Percentiles rank a stretch among this genome's conserved stretches.
These are phyloP conservation scores for Beauveria bassiana DNA, from an alignment of 2,329 filamentous ascomycete genomes.

Conservation along the genomic window DNA sequence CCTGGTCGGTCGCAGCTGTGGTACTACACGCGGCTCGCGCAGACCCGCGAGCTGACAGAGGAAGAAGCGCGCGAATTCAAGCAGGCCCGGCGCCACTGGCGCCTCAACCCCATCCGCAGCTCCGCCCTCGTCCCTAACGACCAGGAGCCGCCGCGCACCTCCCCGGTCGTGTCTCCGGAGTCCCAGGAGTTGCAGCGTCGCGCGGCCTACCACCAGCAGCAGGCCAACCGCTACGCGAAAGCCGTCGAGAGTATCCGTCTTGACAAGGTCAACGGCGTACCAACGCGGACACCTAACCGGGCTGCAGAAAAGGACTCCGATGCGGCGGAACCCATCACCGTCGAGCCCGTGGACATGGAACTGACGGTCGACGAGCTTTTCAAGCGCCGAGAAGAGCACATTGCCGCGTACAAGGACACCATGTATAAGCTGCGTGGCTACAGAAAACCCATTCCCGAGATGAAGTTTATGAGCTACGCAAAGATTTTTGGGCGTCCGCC, in stretches of 20 bases:
- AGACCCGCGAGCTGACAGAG: slow-evolving; percentile 23
- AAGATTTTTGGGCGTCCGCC: slow-evolving; percentile 20
- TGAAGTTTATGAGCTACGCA: slow-evolving; percentile 21
- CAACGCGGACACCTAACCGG: background rate
- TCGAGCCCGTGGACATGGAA: background rate
- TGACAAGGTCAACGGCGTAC: slow-evolving; percentile 13
- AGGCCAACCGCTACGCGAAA: slow-evolving; percentile 21
- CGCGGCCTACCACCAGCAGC: slow-evolving; percentile 23
- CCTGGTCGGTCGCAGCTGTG: slow-evolving; percentile 28
- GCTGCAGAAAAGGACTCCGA: background rate
- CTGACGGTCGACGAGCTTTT: slow-evolving; percentile 16
- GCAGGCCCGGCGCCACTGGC: slow-evolving; percentile 24
- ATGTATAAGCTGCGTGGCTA: slow-evolving; percentile 24
- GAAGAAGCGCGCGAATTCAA: slow-evolving; percentile 28
- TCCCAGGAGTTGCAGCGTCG: slow-evolving; percentile 20
- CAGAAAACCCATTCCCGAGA: slow-evolving; percentile 17
- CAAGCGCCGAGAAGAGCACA: slow-evolving; percentile 20
- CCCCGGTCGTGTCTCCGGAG: slow-evolving; percentile 16
- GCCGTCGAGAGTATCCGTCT: slow-evolving; percentile 18
- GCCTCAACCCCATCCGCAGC: slow-evolving; percentile 23
- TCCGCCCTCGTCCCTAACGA: slow-evolving; percentile 15
- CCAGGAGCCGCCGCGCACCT: slow-evolving; percentile 11
- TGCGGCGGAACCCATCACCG: background rate
- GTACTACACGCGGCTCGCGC: slow-evolving; percentile 23
- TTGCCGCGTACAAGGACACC: slow-evolving; percentile 17